Evolutionary conservation across 345 rosid species (phyloP).

Genomic region (Citrus reticulata): DNA sequence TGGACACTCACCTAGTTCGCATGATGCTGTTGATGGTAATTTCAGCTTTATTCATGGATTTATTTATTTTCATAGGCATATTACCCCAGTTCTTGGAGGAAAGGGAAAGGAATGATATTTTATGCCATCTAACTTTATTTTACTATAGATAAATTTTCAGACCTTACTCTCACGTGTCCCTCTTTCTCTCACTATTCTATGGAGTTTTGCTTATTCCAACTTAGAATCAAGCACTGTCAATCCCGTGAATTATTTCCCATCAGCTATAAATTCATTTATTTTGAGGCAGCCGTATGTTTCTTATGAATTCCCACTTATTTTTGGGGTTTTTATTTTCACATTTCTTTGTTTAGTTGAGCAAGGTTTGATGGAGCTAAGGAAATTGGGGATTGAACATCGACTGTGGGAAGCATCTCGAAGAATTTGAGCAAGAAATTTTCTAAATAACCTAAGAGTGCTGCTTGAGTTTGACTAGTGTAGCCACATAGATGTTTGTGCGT

Average conservation of each 20-base stretch:
- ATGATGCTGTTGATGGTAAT: constrained; percentile 86
- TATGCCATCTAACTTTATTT: not conserved
- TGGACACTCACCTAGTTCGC: constrained; percentile 77
- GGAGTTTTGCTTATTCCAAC: too few relatives aligned
- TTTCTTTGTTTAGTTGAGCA: constrained; percentile 58
- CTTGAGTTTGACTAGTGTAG: not conserved
- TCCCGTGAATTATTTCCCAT: not conserved
- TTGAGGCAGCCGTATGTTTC: not conserved
- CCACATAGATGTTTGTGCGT: not conserved
- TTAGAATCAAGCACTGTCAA: not conserved
- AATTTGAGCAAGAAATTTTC: constrained; percentile 30
- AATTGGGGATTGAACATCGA: constrained; percentile 75
- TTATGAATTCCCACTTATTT: not conserved
- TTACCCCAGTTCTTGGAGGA: not conserved
- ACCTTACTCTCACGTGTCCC: too few relatives aligned
- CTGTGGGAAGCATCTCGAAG: constrained; percentile 92
- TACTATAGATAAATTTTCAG: not conserved
- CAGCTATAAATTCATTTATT: not conserved
- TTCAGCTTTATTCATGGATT: not conserved
- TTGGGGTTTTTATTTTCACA: not conserved
- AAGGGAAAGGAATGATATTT: not conserved
- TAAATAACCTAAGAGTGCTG: constrained; percentile 1
- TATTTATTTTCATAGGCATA: not conserved
- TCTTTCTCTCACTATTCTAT: too few relatives aligned
- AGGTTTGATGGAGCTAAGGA: constrained; percentile 84